Conservation (phyloP, 805 yeast species). For the Blastobotrys attinorum region DNA sequence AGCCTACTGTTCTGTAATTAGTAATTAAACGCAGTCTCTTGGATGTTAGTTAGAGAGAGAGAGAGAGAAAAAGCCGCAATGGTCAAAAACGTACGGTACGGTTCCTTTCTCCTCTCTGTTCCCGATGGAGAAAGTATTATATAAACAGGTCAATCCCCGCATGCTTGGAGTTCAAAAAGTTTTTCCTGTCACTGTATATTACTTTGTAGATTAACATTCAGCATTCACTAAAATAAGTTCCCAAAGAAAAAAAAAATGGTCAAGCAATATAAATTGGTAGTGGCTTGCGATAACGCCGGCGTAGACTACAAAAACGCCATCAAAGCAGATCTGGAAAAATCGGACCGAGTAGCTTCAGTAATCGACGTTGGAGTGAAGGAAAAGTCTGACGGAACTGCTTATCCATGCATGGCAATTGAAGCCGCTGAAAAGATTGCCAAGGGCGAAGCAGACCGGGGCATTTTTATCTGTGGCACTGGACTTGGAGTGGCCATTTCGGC, state of each 20-base stretch:
- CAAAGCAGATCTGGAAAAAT: conserved; percentile 29
- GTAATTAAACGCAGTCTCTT: too few relatives aligned
- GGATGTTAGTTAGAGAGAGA: too few relatives aligned
- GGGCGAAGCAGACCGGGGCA: conserved; percentile 39
- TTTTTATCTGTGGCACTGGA: conserved; percentile 42
- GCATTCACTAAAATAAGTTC: too few relatives aligned
- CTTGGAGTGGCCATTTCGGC: conserved; percentile 43
- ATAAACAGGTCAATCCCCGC: too few relatives aligned
- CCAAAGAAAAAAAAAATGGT: background rate
- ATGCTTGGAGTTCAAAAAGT: too few relatives aligned
- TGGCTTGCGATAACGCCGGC: conserved; percentile 41
- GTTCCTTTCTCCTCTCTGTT: too few relatives aligned
- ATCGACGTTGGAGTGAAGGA: conserved; percentile 35
- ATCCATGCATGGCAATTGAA: conserved; percentile 37
- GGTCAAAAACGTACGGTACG: too few relatives aligned
- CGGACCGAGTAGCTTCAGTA: conserved; percentile 28
- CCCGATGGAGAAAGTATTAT: too few relatives aligned
- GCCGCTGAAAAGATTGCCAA: conserved; percentile 35
- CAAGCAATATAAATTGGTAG: conserved; percentile 25
- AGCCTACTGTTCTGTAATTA: too few relatives aligned
- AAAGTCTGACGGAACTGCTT: conserved; percentile 31
- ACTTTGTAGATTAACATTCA: too few relatives aligned
- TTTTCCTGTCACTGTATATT: too few relatives aligned
- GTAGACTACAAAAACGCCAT: conserved; percentile 36
- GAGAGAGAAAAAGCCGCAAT: too few relatives aligned